Evolutionary conservation across 1,139 yeast genomes (phyloP).

Genomic region (Debaryomycetaceae sp.): DNA sequence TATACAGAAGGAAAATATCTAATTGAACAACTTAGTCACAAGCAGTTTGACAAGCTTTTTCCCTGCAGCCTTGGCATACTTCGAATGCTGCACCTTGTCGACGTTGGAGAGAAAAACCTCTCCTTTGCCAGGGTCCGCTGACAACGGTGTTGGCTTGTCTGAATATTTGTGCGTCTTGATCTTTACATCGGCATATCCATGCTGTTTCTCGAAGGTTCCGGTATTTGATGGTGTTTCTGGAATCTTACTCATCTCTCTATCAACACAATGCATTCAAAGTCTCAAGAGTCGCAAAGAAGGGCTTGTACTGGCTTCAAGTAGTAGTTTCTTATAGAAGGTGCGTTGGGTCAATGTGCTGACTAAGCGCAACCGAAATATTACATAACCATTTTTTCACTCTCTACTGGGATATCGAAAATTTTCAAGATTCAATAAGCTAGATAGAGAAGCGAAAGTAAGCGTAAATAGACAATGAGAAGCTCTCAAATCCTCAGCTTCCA

Average conservation of each 20-base stretch:
- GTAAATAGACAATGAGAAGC: conserved; percentile 45
- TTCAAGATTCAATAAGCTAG: not conserved
- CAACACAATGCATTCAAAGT: too few species aligned
- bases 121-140: conserved; percentile 25
- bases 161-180: conserved; percentile 32
- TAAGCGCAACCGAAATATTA: not conserved
- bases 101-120: conserved; percentile 28
- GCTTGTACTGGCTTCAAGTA: too few species aligned
- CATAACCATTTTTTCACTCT: not conserved
- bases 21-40: conserved; percentile 17
- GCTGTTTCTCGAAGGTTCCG: conserved; percentile 27
- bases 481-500: conserved; percentile 51
- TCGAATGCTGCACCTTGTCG: conserved; percentile 37
- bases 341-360: not conserved
- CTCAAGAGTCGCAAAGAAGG: too few species aligned
- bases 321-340: not conserved
- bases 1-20: too few species aligned
- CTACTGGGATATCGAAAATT: not conserved
- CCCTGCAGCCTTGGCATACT: conserved; percentile 33
- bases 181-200: conserved; percentile 30
- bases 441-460: not conserved
- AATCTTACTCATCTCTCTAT: conserved; percentile 13
- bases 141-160: conserved; percentile 36
- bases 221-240: conserved; percentile 32
- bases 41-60: conserved; percentile 20